Percentiles rank a stretch among this genome's conserved stretches.
Evolutionary conservation across 2,329 filamentous ascomycete genomes (phyloP).

Genomic region (Pseudopyrenochaeta lycopersici): DNA sequence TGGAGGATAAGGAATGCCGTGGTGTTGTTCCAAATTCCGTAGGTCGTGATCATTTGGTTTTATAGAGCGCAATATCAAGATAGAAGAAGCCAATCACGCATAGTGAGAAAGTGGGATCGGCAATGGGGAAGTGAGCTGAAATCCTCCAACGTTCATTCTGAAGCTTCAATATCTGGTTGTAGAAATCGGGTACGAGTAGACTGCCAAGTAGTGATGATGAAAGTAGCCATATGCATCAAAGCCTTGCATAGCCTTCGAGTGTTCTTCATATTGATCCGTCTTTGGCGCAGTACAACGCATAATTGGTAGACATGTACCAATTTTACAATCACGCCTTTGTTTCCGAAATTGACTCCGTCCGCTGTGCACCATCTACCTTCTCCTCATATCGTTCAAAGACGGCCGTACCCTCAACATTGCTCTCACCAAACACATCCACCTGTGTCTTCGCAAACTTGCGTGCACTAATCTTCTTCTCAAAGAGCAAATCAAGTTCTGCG

Average conservation of each 20-base stretch:
- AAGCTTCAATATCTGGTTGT: too few species aligned
- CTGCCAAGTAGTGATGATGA: too few species aligned
- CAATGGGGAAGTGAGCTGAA: too few species aligned
- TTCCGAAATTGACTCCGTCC: slow-evolving; percentile 28
- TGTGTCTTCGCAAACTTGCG: slow-evolving; percentile 72
- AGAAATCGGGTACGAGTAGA: too few species aligned
- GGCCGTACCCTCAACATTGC: slow-evolving; percentile 33
- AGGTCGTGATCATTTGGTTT: too few species aligned
- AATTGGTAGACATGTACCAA: not conserved
- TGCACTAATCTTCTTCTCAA: slow-evolving; percentile 75
- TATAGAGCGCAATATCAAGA: too few species aligned
- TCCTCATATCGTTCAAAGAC: slow-evolving; percentile 47
- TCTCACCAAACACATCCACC: slow-evolving; percentile 63
- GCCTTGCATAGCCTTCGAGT: not conserved
- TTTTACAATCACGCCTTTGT: slow-evolving; percentile 9
- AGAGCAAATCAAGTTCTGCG: slow-evolving; percentile 85
- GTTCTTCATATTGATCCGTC: not conserved
- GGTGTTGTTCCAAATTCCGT: too few species aligned
- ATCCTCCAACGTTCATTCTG: too few species aligned
- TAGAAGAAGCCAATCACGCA: too few species aligned
- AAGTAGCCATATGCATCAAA: too few species aligned
- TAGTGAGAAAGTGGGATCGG: too few species aligned
- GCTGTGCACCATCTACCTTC: slow-evolving; percentile 36
- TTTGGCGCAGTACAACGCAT: not conserved
- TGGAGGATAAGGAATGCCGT: too few species aligned